Evolutionary conservation across 2,329 filamentous ascomycete species (phyloP).

Genomic region (Colletotrichum tropicicola): DNA sequence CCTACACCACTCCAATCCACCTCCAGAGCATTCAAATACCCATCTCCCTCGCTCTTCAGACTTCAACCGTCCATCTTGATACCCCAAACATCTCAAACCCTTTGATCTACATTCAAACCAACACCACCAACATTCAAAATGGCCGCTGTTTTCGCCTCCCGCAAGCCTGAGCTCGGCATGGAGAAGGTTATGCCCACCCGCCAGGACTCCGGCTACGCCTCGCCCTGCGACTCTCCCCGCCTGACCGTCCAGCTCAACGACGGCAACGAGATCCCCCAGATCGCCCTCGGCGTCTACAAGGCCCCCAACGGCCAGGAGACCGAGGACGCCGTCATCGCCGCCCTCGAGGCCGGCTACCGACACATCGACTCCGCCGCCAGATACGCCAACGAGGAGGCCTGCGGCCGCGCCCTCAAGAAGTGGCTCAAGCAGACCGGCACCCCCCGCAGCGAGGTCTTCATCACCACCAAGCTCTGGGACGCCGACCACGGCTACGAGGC

Average conservation of each 20-base stretch:
- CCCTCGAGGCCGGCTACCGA: constrained; percentile 58
- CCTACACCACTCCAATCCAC: neutral
- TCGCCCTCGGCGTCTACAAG: constrained; percentile 67
- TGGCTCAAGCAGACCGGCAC: constrained; percentile 39
- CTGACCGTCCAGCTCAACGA: constrained; percentile 44
- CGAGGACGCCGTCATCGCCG: constrained; percentile 41
- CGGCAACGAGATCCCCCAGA: constrained; percentile 46
- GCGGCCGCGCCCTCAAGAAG: constrained; percentile 52
- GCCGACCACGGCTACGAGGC: constrained; percentile 40
- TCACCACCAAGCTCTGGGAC: constrained; percentile 49
- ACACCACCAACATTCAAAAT: constrained; percentile 7
- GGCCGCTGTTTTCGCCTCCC: constrained; percentile 26
- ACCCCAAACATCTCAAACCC: too few relatives aligned
- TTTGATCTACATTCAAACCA: neutral
- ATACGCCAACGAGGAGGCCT: constrained; percentile 55
- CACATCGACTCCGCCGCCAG: constrained; percentile 59
- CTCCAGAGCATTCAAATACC: constrained; percentile 1
- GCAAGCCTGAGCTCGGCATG: constrained; percentile 28
- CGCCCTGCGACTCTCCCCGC: constrained; percentile 28
- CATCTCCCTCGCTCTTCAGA: neutral
- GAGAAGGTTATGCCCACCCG: constrained; percentile 28
- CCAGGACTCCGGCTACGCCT: constrained; percentile 30
- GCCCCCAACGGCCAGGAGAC: constrained; percentile 54
- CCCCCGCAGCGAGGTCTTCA: constrained; percentile 44
- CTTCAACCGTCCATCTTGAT: neutral